Conservation (phyloP, 2,329 filamentous ascomycete genomes). For the Emericellopsis atlantica region DNA sequence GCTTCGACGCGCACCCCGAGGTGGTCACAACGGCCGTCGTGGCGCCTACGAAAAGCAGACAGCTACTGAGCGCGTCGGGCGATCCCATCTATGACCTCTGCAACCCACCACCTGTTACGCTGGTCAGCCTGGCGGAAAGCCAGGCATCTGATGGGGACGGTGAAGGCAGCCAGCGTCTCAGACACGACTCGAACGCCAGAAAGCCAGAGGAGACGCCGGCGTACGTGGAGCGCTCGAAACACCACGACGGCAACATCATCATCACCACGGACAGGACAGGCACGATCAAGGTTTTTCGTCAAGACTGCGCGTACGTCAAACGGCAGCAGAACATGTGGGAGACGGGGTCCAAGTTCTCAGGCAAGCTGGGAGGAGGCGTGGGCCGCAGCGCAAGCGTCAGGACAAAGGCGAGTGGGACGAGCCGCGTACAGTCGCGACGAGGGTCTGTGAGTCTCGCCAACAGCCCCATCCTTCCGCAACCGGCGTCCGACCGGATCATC, state of each 20-base stretch:
- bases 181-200: constrained; percentile 13
- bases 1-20: constrained; percentile 80
- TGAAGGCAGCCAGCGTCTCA: constrained; percentile 5
- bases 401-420: constrained; percentile 37
- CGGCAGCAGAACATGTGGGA: constrained; percentile 69
- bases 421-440: constrained; percentile 34
- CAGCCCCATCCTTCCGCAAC: constrained; percentile 15
- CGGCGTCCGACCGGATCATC: constrained; percentile 61
- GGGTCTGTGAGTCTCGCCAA: constrained; percentile 34
- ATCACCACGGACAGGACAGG: constrained; percentile 83
- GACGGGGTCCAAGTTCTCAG: constrained; percentile 62
- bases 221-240: constrained; percentile 64
- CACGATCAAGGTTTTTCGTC: constrained; percentile 85
- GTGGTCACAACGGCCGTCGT: constrained; percentile 85
- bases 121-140: constrained; percentile 62
- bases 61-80: constrained; percentile 66
- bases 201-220: constrained; percentile 58
- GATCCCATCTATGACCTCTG: constrained; percentile 95
- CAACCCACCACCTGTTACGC: constrained; percentile 80
- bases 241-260: constrained; percentile 78
- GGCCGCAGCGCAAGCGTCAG: constrained; percentile 43
- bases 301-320: constrained; percentile 81
- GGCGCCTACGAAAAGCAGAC: constrained; percentile 66
- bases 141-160: constrained; percentile 24
- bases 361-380: constrained; percentile 48